These are phyloP conservation scores for Myochromella boudieri DNA, from an alignment of 768 basidiomycete species.

Conservation along the genomic window DNA sequence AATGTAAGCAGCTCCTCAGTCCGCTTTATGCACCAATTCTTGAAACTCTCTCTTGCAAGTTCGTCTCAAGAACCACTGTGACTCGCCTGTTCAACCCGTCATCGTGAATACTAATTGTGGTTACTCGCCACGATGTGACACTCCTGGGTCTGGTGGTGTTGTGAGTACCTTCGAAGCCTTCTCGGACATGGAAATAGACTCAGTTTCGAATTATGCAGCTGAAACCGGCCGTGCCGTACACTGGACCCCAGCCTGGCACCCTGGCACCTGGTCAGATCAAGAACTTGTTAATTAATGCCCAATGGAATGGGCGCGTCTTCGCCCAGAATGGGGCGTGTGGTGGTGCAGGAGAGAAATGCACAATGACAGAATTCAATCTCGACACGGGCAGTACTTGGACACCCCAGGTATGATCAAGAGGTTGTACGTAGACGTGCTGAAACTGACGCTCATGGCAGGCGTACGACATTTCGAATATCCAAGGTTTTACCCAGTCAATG, in stretches of 20 bases:
- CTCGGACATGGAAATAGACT: background rate
- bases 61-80: conserved; percentile 35
- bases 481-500: conserved; percentile 40
- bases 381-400: conserved; percentile 30
- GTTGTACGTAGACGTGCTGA: too few relatives aligned
- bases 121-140: conserved; percentile 37
- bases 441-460: conserved; percentile 24
- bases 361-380: conserved; percentile 38
- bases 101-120: conserved; percentile 40
- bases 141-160: conserved; percentile 33
- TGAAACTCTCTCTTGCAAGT: conserved; percentile 19
- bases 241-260: conserved; percentile 31
- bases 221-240: conserved; percentile 31
- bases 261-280: conserved; percentile 26
- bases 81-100: conserved; percentile 27
- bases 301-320: conserved; percentile 45
- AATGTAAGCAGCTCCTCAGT: conserved; percentile 11
- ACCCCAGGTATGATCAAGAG: conserved; percentile 21
- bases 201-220: conserved; percentile 20
- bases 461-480: conserved; percentile 45
- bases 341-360: conserved; percentile 36
- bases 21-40: background rate
- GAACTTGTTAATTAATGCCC: conserved; percentile 25
- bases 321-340: conserved; percentile 37
- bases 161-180: conserved; percentile 13